Percentiles rank a stretch among this genome's conserved stretches.
Conservation (phyloP, 768 basidiomycete genomes). For the Calocera viscosa region DNA sequence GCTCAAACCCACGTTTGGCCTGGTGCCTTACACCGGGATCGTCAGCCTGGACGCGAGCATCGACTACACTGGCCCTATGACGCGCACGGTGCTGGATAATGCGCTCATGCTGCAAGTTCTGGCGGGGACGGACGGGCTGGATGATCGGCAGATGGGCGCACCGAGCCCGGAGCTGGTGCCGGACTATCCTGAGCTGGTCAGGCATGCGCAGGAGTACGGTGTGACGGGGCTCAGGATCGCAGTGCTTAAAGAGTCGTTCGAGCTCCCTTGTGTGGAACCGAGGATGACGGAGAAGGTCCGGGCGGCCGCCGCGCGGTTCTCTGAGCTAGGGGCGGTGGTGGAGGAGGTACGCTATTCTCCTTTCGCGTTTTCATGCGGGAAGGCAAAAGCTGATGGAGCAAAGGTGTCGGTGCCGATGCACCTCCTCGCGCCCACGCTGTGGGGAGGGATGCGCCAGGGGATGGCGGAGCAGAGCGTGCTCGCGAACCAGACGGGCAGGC, state of each 20-base stretch:
- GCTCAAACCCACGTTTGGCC: slow-evolving; percentile 34
- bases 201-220: slow-evolving; percentile 19
- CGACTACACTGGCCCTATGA: slow-evolving; percentile 33
- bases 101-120: slow-evolving; percentile 34
- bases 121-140: slow-evolving; percentile 36
- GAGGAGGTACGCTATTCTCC: slow-evolving; percentile 33
- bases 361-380: too few species aligned
- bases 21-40: slow-evolving; percentile 39
- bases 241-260: slow-evolving; percentile 32
- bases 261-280: slow-evolving; percentile 27
- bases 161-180: slow-evolving; percentile 29
- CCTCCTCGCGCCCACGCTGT: background rate
- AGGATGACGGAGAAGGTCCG: slow-evolving; percentile 28
- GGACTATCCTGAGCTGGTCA: slow-evolving; percentile 23
- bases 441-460: background rate
- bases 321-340: slow-evolving; percentile 31
- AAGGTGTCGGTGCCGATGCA: slow-evolving; percentile 16
- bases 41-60: slow-evolving; percentile 31
- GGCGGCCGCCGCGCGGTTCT: slow-evolving; percentile 28
- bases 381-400: too few species aligned
- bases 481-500: slow-evolving; percentile 22
- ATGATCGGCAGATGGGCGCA: slow-evolving; percentile 32
- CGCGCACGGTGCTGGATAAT: slow-evolving; percentile 30
- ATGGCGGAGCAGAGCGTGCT: slow-evolving; percentile 11
- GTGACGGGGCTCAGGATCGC: slow-evolving; percentile 32